Evolutionary conservation across 345 rosid genomes (phyloP), one percentile per base, ranked within the genome.

Genomic region (Limnanthes douglasii): DNA sequence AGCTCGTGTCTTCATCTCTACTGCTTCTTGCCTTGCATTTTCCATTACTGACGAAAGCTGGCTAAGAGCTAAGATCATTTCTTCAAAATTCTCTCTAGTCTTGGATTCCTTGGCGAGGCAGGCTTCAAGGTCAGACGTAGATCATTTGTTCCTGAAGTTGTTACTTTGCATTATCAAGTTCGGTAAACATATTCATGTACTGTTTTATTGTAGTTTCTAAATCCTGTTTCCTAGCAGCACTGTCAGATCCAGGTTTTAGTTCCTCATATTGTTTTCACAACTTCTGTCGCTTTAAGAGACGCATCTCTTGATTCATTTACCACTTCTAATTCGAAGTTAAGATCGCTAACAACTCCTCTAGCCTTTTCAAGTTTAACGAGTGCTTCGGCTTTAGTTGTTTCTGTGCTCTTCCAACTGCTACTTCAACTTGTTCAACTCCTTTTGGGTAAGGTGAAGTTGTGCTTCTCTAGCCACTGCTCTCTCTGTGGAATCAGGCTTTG

Each of bases 101-200:
- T 64, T 71, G 9, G 72, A 64, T 47, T 73, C 84, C 48, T 63
- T 72, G 3, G 39, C 45, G 35, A 53, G 38, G 48, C 61, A 71
- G 16, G 56, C 51, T 57, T 73, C 79, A 30, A 78, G 75, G 68
- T 78, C 83, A 37, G 74, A 53, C 59, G 70, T 78, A 34, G 61
- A 53, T 59, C 0, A 60, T 72, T 3, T 73, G 66, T 56, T 78
- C 71, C 50, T 63, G 75, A 47, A 78, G 64, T 15, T 70, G 70
- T 46, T 67, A 76, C 53, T 70, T 78, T 9, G 90, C 90, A 38
- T 56, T 77, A 56, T 65, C 73, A 39, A 78, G 80, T 59, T 71
- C 74, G 5, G 56, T 39, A 46, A 58, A 46, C 11, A 63, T 54
- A 45, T 38, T 44, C 51, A 39, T 25, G 52, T 73, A 70, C 39